Conservation (phyloP, 768 basidiomycete species). For the Xerocomellus intermedius region DNA sequence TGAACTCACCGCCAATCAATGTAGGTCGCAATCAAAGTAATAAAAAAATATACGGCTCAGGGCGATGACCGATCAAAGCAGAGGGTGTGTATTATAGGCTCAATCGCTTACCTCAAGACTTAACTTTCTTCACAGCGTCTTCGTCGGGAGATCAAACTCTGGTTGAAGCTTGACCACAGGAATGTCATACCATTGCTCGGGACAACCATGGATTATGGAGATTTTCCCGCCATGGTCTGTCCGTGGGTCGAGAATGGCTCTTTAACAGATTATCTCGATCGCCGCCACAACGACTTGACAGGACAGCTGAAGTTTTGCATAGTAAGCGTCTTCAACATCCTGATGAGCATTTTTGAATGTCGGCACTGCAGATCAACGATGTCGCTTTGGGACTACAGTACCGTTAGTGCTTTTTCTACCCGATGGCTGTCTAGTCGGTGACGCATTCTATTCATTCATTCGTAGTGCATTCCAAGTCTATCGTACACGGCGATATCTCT, state of each 20-base stretch:
- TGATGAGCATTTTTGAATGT: neutral
- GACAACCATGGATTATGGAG: conserved; percentile 27
- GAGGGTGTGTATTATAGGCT: conserved; percentile 5
- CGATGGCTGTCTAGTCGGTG: neutral
- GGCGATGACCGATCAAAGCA: conserved; percentile 11
- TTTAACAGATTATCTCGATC: conserved; percentile 25
- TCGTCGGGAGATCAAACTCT: conserved; percentile 31
- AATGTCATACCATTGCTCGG: conserved; percentile 34
- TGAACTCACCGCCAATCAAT: neutral
- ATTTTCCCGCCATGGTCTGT: conserved; percentile 32
- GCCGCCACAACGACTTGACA: conserved; percentile 11
- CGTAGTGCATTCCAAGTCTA: conserved; percentile 19
- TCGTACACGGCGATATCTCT: conserved; percentile 29
- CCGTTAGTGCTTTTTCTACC: conserved; percentile 5
- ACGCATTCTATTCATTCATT: neutral
- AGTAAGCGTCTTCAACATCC: conserved; percentile 4
- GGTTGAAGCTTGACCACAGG: conserved; percentile 29
- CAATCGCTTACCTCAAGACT: neutral
- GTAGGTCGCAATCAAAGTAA: conserved; percentile 28
- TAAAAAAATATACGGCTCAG: conserved; percentile 20
- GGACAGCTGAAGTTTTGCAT: conserved; percentile 10
- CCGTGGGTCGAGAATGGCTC: conserved; percentile 34
- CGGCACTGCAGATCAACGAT: conserved; percentile 20
- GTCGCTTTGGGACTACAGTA: conserved; percentile 30
- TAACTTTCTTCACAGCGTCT: conserved; percentile 14